Base-by-base conservation (phyloP, 2,329 filamentous ascomycete genomes). In the Aspergillus flavus region DNA sequence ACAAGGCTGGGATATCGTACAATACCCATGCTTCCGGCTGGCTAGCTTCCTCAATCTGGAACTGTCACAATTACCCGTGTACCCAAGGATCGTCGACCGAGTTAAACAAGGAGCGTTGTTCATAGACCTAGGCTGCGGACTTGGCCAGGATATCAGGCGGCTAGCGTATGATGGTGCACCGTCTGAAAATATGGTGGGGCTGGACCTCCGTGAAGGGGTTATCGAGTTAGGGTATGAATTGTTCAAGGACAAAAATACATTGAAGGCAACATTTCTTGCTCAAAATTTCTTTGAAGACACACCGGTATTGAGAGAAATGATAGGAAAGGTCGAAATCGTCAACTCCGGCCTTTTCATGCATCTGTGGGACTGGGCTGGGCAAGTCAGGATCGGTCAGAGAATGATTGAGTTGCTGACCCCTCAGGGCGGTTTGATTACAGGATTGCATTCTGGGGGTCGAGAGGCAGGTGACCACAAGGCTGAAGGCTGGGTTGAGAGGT, bases 271-370 rank as follows among this genome's bases (percentile, higher is more conserved):
- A 1, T 62, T 64, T 21, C 21, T 66, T 19, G 39, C 32, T 14
- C 45, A 58, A 4, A 61, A 66, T n/a, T 64, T 64, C 21, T 59
- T 66, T 30, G 43, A 59, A 10, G 21, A 53, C 23, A 30, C 19
- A 2, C 39, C 36, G 6, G 34, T 14, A 1, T 14, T 61, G 0
- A 1, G 12, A 2, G 21, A 43, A 0, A 19, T 62, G 0, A 10
- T 5, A 0, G 52, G 39, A 2, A 36, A 50, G 1, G 9, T 61
- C 6, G 50, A 46, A 9, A 46, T 66, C 3, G 46, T 66, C 36
- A 64, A 66, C n/a, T 54, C 61, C 6, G 58, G 58, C 4, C 64
- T 52, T 23, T 66, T 64, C 28, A 56, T 66, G 39, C 64, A 66
- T 39, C 43, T 64, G 4, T 66, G 59, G 23, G 36, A 64, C 21